Conservation (phyloP, 2,329 filamentous ascomycete genomes). For the Stromatinia cepivora region DNA sequence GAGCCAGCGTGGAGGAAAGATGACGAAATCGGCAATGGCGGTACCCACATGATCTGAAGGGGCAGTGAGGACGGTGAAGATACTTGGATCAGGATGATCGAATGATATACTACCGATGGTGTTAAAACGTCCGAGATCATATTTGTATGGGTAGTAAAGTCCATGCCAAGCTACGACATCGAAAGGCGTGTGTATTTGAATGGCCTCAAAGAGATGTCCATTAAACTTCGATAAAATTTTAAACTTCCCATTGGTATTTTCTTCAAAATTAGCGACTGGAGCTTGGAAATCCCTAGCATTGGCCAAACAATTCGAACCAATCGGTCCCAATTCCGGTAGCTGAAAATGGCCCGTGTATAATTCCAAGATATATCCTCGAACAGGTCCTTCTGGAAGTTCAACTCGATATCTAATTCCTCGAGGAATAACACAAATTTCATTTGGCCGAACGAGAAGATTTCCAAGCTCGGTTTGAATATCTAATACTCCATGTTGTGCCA, state of each 20-base stretch:
- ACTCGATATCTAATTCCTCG: conserved; percentile 74
- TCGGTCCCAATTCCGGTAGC: conserved; percentile 71
- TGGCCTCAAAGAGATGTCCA: conserved; percentile 64
- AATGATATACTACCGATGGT: conserved; percentile 71
- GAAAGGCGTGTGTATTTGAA: conserved; percentile 71
- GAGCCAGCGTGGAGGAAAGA: conserved; percentile 65
- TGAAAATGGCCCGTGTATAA: conserved; percentile 71
- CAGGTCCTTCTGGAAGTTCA: conserved; percentile 59
- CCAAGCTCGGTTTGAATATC: conserved; percentile 80
- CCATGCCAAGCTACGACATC: conserved; percentile 82
- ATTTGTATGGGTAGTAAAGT: conserved; percentile 79
- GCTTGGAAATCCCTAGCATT: conserved; percentile 75
- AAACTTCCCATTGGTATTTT: conserved; percentile 49
- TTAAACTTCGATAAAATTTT: conserved; percentile 65
- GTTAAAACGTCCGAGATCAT: conserved; percentile 76
- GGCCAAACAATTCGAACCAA: conserved; percentile 73
- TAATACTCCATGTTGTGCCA: conserved; percentile 70
- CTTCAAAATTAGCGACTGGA: conserved; percentile 67
- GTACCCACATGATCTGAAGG: conserved; percentile 56
- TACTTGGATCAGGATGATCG: conserved; percentile 76
- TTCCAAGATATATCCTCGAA: conserved; percentile 73
- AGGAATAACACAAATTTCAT: conserved; percentile 76
- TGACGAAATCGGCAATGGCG: conserved; percentile 63
- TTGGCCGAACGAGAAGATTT: conserved; percentile 70
- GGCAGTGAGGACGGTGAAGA: conserved; percentile 68